Percentiles rank a stretch among this genome's conserved stretches.
Evolutionary conservation across 2,329 filamentous ascomycete genomes (phyloP).

Genomic region (Ceratocystis variospora): DNA sequence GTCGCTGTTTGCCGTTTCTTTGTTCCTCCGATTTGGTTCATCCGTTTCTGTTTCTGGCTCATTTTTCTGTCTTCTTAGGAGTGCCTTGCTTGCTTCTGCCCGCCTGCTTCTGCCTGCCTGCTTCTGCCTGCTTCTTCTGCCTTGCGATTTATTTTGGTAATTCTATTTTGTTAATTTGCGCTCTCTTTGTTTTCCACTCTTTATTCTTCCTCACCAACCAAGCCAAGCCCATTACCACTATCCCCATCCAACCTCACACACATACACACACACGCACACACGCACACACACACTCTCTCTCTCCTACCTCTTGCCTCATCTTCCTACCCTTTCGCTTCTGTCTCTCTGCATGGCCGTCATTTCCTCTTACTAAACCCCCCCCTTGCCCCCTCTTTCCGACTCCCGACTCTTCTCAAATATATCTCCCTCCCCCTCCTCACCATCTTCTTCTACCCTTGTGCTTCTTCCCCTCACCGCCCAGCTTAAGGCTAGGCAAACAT

Average conservation of each 20-base stretch:
- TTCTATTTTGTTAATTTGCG: neutral
- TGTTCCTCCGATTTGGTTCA: too few relatives aligned
- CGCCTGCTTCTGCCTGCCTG: too few relatives aligned
- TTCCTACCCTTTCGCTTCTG: neutral
- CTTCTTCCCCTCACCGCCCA: neutral
- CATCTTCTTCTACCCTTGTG: neutral
- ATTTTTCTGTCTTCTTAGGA: neutral
- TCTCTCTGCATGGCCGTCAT: neutral
- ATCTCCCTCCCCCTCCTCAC: neutral
- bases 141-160: neutral
- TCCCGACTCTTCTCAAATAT: neutral
- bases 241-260: neutral
- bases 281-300: neutral
- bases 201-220: neutral
- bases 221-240: neutral
- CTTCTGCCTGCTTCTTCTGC: neutral
- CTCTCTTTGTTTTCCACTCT: neutral
- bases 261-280: neutral
- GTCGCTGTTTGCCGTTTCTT: too few relatives aligned
- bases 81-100: neutral
- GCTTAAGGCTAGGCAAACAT: slow-evolving; percentile 1
- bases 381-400: neutral
- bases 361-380: neutral
- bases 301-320: neutral
- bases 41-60: neutral